Percentiles rank a stretch among this genome's conserved stretches.
Evolutionary conservation across 345 rosid genomes (phyloP).

Genomic region (Trapa bicornis): DNA sequence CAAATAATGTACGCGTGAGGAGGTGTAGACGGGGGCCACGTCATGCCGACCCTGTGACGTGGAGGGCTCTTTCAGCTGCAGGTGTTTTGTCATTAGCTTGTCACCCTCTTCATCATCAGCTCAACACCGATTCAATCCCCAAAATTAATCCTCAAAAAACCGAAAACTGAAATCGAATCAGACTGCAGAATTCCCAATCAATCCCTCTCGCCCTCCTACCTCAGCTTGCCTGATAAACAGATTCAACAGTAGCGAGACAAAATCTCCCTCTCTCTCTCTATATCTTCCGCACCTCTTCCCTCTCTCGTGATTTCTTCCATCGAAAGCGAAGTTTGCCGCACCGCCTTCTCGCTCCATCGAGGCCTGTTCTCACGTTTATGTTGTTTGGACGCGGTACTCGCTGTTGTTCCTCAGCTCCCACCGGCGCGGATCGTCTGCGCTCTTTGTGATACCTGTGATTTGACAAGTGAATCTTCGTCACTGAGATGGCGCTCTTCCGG

Average conservation of each 20-base stretch:
- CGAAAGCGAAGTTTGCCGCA: background rate
- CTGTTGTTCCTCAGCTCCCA: background rate
- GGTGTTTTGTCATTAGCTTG: background rate
- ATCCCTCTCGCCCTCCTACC: background rate
- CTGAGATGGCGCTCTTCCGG: slow-evolving; percentile 66
- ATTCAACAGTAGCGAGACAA: no score
- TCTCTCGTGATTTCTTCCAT: background rate
- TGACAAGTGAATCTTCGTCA: background rate
- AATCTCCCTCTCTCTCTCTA: background rate
- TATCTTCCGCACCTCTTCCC: background rate
- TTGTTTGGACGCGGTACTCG: background rate
- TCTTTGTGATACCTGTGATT: background rate
- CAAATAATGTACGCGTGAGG: no score
- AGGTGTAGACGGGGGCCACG: background rate
- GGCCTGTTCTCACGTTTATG: background rate
- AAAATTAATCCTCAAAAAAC: background rate
- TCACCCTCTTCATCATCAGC: slow-evolving; percentile 3
- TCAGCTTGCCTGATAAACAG: no score
- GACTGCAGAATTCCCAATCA: background rate
- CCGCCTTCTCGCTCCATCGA: background rate
- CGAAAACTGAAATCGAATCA: background rate
- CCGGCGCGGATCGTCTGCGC: background rate
- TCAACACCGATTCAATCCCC: background rate
- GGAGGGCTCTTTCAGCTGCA: background rate
- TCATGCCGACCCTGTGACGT: slow-evolving; percentile 1